These are phyloP conservation scores for Tolypocladium pustulatum DNA, from an alignment of 2,329 filamentous ascomycete species.

Conservation along the genomic window DNA sequence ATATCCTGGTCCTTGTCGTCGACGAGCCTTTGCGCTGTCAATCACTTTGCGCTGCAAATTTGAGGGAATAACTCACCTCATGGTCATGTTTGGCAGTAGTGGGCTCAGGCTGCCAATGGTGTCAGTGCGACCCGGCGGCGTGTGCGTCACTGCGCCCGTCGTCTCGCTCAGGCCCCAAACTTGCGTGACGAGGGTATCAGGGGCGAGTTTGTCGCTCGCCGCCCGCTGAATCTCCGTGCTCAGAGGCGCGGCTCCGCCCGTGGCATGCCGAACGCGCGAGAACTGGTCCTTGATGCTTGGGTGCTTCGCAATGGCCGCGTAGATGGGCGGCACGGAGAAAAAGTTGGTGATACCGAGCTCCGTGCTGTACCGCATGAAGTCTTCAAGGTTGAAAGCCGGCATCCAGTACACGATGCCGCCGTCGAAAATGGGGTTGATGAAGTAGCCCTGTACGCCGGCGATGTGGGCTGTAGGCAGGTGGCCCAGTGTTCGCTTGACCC, in stretches of 20 bases:
- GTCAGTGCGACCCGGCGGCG: slow-evolving; percentile 27
- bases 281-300: slow-evolving; percentile 46
- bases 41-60: neutral
- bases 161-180: slow-evolving; percentile 52
- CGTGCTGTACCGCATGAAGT: slow-evolving; percentile 42
- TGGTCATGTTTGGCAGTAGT: slow-evolving; percentile 15
- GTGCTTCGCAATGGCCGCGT: slow-evolving; percentile 46
- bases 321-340: slow-evolving; percentile 52
- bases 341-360: slow-evolving; percentile 41
- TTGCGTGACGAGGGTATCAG: slow-evolving; percentile 32
- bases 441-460: slow-evolving; percentile 32
- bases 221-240: slow-evolving; percentile 40
- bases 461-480: slow-evolving; percentile 37
- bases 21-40: slow-evolving; percentile 19
- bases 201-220: slow-evolving; percentile 36
- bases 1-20: slow-evolving; percentile 29
- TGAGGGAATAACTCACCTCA: slow-evolving; percentile 12
- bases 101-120: slow-evolving; percentile 33
- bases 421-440: slow-evolving; percentile 28
- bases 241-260: slow-evolving; percentile 46
- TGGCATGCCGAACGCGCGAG: slow-evolving; percentile 32
- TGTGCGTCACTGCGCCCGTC: slow-evolving; percentile 33
- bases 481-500: slow-evolving; percentile 23
- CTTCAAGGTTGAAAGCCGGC: slow-evolving; percentile 44
- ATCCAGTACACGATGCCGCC: slow-evolving; percentile 50